A percentile compares a stretch with the other conserved stretches of the same genome.
phyloP scores from a whole-genome alignment of 805 yeast species.

The Lipomyces yamadae region DNA sequence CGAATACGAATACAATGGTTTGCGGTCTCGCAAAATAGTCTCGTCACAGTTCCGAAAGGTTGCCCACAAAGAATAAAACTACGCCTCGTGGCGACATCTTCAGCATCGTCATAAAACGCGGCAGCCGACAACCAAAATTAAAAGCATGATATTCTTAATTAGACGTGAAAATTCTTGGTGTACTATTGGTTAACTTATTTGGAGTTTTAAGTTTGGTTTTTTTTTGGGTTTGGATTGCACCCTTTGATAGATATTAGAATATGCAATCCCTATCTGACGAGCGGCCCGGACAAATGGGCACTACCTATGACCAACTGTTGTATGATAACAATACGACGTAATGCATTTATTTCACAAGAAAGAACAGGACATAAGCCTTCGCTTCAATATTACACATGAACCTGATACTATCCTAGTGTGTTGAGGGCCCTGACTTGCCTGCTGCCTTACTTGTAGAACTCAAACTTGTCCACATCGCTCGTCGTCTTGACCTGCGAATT shows the following conservation, averaged over 20 bases:
- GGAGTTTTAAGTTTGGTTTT: not conserved
- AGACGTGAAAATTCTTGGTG: no score
- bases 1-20: constrained; percentile 17
- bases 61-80: no score
- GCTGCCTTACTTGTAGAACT: constrained; percentile 76
- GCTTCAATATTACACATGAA: not conserved
- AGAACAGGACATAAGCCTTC: not conserved
- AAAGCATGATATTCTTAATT: no score
- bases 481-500: constrained; percentile 95
- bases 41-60: not conserved
- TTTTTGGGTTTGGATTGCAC: not conserved
- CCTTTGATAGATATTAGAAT: no score
- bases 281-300: not conserved
- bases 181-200: not conserved
- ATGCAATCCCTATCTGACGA: no score
- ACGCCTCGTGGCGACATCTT: no score
- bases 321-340: not conserved
- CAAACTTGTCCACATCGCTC: constrained; percentile 94
- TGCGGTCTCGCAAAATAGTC: constrained; percentile 3
- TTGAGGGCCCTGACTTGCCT: not conserved
- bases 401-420: not conserved
- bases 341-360: not conserved
- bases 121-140: no score
- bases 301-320: not conserved
- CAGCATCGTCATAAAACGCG: no score